Evolutionary conservation across 495 filamentous ascomycete genomes (phyloP).

Genomic region (Mytilinidion resinicola): DNA sequence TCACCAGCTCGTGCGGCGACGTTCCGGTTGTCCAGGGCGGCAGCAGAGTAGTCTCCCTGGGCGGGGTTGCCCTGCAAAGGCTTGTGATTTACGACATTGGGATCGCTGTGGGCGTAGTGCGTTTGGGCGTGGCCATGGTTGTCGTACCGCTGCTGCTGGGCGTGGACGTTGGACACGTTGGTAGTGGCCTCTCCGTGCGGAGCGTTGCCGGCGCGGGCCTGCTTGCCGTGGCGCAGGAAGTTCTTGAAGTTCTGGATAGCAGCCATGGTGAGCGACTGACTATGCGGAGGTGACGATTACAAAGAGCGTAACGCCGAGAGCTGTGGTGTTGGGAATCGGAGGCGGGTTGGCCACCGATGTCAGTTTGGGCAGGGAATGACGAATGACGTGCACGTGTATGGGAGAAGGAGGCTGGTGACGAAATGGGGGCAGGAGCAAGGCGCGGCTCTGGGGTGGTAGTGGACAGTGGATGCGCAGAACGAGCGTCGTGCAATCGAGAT

Average conservation of each 20-base stretch:
- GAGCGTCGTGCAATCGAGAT: background rate
- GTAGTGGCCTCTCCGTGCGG: slow-evolving; percentile 61
- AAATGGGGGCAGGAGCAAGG: background rate
- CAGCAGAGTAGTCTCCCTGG: slow-evolving; percentile 48
- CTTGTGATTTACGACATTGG: slow-evolving; percentile 41
- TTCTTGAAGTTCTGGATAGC: slow-evolving; percentile 92
- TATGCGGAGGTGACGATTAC: background rate
- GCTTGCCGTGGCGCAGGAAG: slow-evolving; percentile 97
- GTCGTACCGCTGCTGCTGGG: slow-evolving; percentile 51
- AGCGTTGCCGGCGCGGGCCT: slow-evolving; percentile 66
- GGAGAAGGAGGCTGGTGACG: background rate
- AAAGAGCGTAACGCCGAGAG: background rate
- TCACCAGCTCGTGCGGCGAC: slow-evolving; percentile 59
- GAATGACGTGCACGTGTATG: background rate
- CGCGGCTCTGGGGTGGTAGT: background rate
- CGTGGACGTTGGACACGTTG: slow-evolving; percentile 60
- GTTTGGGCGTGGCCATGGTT: slow-evolving; percentile 44
- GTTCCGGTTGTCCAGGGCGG: slow-evolving; percentile 53
- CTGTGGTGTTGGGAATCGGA: background rate
- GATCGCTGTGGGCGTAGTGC: slow-evolving; percentile 53
- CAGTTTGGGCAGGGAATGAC: too few relatives aligned
- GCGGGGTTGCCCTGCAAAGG: slow-evolving; percentile 36
- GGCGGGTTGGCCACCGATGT: too few relatives aligned
- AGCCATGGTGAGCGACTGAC: slow-evolving; percentile 16
- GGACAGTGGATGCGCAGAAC: background rate